These are phyloP conservation scores for Neopestalotiopsis clavispora DNA, from an alignment of 2,329 filamentous ascomycete genomes.

Conservation along the genomic window DNA sequence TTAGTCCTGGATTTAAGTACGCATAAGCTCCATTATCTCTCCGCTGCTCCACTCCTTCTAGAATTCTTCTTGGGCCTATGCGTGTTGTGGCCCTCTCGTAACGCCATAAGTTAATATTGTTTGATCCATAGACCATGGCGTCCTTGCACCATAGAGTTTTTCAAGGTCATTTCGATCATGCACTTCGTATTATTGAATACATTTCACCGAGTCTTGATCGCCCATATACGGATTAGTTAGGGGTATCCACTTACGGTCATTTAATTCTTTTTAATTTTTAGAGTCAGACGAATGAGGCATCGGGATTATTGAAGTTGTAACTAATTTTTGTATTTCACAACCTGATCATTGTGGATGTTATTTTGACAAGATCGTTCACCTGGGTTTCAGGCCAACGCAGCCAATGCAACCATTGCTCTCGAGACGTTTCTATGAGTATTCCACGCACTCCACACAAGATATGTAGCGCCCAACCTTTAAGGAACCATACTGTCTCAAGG, in stretches of 20 bases:
- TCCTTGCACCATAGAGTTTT: background rate
- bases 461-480: background rate
- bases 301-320: no score
- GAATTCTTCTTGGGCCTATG: background rate
- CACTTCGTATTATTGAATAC: no score
- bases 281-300: no score
- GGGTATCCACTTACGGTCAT: no score
- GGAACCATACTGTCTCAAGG: background rate
- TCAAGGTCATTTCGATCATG: no score
- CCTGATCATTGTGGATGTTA: background rate
- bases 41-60: background rate
- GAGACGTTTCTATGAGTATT: background rate
- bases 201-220: no score
- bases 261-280: no score
- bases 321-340: no score
- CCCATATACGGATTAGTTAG: no score
- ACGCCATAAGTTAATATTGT: background rate
- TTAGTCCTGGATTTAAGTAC: background rate
- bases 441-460: background rate
- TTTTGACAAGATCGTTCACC: background rate
- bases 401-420: background rate
- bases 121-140: background rate
- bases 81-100: background rate
- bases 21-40: background rate
- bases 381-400: background rate